Conservation (phyloP, 352 stramenopile species). For the Lagenidium sp. region DNA sequence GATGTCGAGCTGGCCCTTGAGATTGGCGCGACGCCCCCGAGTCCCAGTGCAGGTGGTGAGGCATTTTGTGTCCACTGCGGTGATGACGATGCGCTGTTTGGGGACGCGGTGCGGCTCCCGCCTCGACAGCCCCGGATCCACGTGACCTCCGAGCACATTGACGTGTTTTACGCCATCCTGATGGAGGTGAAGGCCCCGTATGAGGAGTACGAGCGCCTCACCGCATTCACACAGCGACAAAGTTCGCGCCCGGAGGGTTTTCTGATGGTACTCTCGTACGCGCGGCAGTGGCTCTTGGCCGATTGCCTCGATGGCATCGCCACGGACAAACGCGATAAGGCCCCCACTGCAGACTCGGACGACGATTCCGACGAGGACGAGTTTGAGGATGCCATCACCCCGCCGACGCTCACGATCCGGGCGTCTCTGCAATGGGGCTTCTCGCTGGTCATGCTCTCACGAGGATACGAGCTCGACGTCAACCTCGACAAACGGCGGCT, state of each 20-base stretch:
- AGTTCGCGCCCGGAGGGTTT: conserved; percentile 75
- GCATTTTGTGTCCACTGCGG: too few species aligned
- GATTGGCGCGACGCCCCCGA: too few species aligned
- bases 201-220: conserved; percentile 72
- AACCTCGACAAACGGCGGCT: conserved; percentile 7
- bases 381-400: conserved; percentile 83
- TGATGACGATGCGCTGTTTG: neutral
- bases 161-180: conserved; percentile 80
- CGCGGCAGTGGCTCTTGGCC: conserved; percentile 76
- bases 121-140: conserved; percentile 44
- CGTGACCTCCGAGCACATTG: conserved; percentile 68
- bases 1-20: conserved; percentile 75
- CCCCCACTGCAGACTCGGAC: neutral
- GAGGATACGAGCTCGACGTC: conserved; percentile 4
- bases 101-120: conserved; percentile 1
- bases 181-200: conserved; percentile 83
- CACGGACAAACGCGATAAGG: too few species aligned
- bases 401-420: conserved; percentile 62
- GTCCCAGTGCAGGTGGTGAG: too few species aligned
- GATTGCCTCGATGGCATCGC: conserved; percentile 64
- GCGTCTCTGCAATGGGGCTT: conserved; percentile 34
- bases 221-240: conserved; percentile 60
- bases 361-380: conserved; percentile 52
- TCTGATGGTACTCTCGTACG: conserved; percentile 76
- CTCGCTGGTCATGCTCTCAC: conserved; percentile 40